phyloP scores from a whole-genome alignment of 257 asterid genomes.

The Coffea eugenioides region DNA sequence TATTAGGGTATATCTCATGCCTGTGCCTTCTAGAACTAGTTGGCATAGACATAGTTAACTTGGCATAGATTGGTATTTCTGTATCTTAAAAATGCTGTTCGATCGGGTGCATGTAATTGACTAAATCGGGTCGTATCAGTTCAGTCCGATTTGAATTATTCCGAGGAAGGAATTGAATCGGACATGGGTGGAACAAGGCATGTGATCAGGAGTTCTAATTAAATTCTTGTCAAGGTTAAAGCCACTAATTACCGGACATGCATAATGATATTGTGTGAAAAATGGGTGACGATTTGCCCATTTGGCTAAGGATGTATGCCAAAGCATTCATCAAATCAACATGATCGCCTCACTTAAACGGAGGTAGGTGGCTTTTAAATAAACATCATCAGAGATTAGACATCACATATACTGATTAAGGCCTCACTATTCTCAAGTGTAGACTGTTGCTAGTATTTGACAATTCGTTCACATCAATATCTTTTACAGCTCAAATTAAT shows the following conservation, averaged over 20 bases:
- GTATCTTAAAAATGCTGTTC: too few species aligned
- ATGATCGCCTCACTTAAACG: conserved; percentile 29
- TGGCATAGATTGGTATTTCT: not conserved
- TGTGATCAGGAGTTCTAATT: conserved; percentile 26
- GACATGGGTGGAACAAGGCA: conserved; percentile 36
- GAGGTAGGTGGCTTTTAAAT: conserved; percentile 33
- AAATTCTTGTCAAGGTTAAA: not conserved
- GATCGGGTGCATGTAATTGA: too few species aligned
- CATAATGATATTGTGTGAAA: not conserved
- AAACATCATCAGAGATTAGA: too few species aligned
- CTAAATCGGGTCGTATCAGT: too few species aligned
- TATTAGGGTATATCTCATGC: not conserved
- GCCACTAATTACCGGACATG: not conserved
- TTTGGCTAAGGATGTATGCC: not conserved
- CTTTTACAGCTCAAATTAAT: not conserved
- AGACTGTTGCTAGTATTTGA: not conserved
- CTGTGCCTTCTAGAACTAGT: too few species aligned
- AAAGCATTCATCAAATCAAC: conserved; percentile 13
- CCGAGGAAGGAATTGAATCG: not conserved
- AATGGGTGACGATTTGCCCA: not conserved
- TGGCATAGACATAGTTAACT: not conserved
- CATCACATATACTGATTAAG: not conserved
- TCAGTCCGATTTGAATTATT: too few species aligned
- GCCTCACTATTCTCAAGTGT: not conserved
- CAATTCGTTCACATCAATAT: not conserved